Evolutionary conservation across 1,284 basidiomycete genomes (phyloP).

Genomic region (Malassezia japonica): DNA sequence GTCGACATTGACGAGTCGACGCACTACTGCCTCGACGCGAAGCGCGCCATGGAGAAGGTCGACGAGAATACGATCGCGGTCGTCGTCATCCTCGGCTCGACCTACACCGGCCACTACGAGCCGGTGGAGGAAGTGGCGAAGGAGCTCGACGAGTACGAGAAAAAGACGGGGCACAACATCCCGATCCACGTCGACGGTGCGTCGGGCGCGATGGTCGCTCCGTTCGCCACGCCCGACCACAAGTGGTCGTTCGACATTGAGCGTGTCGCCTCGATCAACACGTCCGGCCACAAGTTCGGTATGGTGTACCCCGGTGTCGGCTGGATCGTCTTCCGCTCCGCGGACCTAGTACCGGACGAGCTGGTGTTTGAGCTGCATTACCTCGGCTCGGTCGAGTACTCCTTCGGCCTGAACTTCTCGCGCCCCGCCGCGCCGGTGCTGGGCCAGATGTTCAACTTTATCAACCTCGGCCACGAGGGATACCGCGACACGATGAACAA

Average conservation of each 20-base stretch:
- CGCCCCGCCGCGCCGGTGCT: slow-evolving; percentile 82
- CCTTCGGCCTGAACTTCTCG: slow-evolving; percentile 90
- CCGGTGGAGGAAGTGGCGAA: slow-evolving; percentile 77
- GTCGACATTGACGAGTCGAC: slow-evolving; percentile 34
- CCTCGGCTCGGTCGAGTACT: slow-evolving; percentile 39
- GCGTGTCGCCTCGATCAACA: slow-evolving; percentile 77
- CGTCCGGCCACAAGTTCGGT: slow-evolving; percentile 67
- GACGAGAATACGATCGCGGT: slow-evolving; percentile 67
- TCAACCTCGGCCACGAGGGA: slow-evolving; percentile 44
- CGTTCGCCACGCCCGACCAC: slow-evolving; percentile 65
- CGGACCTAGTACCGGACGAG: slow-evolving; percentile 51
- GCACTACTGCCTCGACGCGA: slow-evolving; percentile 67
- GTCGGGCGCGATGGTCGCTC: slow-evolving; percentile 54
- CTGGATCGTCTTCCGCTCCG: slow-evolving; percentile 42
- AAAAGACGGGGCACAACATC: slow-evolving; percentile 58
- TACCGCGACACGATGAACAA: slow-evolving; percentile 54
- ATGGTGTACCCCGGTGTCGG: slow-evolving; percentile 64
- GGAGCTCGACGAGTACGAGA: slow-evolving; percentile 74
- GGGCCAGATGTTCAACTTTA: slow-evolving; percentile 74
- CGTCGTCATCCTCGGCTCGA: slow-evolving; percentile 58
- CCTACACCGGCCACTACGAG: slow-evolving; percentile 89
- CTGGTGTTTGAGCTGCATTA: slow-evolving; percentile 76
- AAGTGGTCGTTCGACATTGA: slow-evolving; percentile 59
- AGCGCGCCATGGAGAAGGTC: slow-evolving; percentile 72
- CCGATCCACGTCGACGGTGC: slow-evolving; percentile 58